Base-by-base conservation (phyloP, 2,329 filamentous ascomycete species). In the Trichoderma sp. region DNA sequence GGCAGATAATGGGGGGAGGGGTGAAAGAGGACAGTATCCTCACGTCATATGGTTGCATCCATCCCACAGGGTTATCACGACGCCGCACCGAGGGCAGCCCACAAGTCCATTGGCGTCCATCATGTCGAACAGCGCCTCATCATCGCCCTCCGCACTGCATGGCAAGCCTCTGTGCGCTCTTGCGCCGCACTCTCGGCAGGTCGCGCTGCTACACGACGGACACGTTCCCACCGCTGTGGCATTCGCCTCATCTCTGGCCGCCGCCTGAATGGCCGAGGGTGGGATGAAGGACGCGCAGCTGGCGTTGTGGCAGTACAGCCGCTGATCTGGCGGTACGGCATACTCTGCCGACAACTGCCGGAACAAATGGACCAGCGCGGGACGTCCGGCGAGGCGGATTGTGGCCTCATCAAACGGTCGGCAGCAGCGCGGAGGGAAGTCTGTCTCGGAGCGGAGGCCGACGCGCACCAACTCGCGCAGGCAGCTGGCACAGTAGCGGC, bases 1-100 rank as follows among this genome's bases (percentile, higher is more conserved):
- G 15, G 15, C 14, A 41, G 17, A 21, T 12, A 14, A 4, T 24
- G 7, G n/a, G 15, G 15, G n/a, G 7, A n/a, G n/a, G n/a, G n/a
- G n/a, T n/a, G n/a, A 45, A 12, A 10, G 7, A 1, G 1, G 1
- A 30, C 7, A 17, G 19, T 10, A 12, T 17, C 63, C 61, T 63
- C 47, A 67, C 68, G 66, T 72, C 57, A 73, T 68, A 17, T 73
- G 71, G 19, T 73, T 73, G 24, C 72, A 73, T 0, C 71, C 72
- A 10, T 70, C 68, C 0, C 24, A 10, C 4, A 73, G 41, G 6
- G 63, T 52, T 17, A 73, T 55, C 63, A 71, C 68, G 12, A 68
- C 66, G 2, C 69, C 70, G 26, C 72, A 73, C 1, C 15, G 24
- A 0, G 71, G 72, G 10, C 72, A 73, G 41, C 72, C 69, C 1